These are phyloP conservation scores for Skeletonema menzelii DNA, from an alignment of 108 stramenopile genomes.

Conservation along the genomic window DNA sequence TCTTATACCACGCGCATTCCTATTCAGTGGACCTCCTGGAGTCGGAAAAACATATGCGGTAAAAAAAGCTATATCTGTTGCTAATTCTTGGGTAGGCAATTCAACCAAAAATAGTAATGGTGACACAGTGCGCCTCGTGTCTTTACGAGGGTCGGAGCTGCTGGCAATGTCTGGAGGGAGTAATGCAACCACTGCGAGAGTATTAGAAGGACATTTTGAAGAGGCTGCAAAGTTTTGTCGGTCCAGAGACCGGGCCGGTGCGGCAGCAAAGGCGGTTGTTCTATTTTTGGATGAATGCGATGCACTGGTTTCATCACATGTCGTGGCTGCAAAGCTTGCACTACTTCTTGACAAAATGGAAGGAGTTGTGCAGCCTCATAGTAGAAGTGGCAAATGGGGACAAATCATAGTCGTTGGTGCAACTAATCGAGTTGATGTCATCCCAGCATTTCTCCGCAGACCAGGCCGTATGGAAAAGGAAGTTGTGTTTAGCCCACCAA, in stretches of 20 bases:
- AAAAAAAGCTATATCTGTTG: slow-evolving; percentile 20
- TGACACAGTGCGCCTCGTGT: slow-evolving; percentile 29
- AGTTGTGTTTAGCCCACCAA: slow-evolving; percentile 63
- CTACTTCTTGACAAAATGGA: slow-evolving; percentile 60
- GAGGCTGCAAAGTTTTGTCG: slow-evolving; percentile 19
- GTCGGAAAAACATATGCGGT: slow-evolving; percentile 67
- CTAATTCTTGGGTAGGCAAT: slow-evolving; percentile 23
- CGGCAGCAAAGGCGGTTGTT: slow-evolving; percentile 31
- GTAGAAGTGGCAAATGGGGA: slow-evolving; percentile 30
- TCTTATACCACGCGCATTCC: slow-evolving; percentile 47
- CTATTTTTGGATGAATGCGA: slow-evolving; percentile 88
- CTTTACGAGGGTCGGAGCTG: slow-evolving; percentile 52
- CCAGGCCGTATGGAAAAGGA: slow-evolving; percentile 80
- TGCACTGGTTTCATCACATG: slow-evolving; percentile 63
- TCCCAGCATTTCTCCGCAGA: slow-evolving; percentile 70
- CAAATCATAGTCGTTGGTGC: slow-evolving; percentile 69
- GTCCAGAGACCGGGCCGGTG: no score
- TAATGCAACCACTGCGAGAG: slow-evolving; percentile 35
- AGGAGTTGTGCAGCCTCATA: neutral
- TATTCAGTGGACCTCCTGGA: slow-evolving; percentile 62
- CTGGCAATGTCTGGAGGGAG: slow-evolving; percentile 27
- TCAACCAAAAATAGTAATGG: neutral
- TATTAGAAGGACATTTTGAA: slow-evolving; percentile 28
- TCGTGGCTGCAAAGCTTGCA: slow-evolving; percentile 60
- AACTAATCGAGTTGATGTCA: slow-evolving; percentile 79